Conservation (phyloP, 805 yeast species). For the Pichia deserticola region DNA sequence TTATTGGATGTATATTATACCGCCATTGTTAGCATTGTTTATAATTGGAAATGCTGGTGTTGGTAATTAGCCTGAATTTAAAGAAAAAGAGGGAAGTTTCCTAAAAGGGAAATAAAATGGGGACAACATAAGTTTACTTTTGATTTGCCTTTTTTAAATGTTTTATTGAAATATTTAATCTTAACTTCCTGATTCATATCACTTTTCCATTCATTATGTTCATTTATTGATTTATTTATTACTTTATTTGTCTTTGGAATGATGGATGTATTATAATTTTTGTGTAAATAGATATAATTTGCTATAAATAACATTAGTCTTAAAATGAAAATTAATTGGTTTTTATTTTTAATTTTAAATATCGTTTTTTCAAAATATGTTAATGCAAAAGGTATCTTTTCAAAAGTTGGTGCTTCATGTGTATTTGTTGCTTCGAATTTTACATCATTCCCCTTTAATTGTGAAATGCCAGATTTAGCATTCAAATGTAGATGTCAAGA, state of each 20-base stretch:
- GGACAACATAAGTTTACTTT: no score
- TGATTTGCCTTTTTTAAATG: no score
- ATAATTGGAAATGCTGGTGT: slow-evolving; percentile 11
- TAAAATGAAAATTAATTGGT: neutral
- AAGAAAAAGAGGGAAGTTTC: no score
- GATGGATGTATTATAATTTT: no score
- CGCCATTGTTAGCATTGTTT: slow-evolving; percentile 37
- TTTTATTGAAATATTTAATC: no score
- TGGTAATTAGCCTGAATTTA: neutral
- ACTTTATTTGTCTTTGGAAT: no score
- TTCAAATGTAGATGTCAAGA: slow-evolving; percentile 30
- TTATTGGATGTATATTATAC: slow-evolving; percentile 56
- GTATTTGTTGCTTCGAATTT: slow-evolving; percentile 28
- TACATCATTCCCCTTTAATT: slow-evolving; percentile 28
- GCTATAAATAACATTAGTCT: no score
- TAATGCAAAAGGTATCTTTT: slow-evolving; percentile 25
- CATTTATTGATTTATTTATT: no score
- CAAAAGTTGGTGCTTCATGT: slow-evolving; percentile 32
- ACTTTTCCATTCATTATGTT: no score
- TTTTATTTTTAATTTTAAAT: neutral
- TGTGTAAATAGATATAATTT: no score
- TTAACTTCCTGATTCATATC: no score
- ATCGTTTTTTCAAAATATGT: neutral
- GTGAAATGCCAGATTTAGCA: slow-evolving; percentile 27
- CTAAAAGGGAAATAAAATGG: no score